phyloP scores from a whole-genome alignment of 2,329 filamentous ascomycete genomes.

The Pseudogymnoascus sp. region DNA sequence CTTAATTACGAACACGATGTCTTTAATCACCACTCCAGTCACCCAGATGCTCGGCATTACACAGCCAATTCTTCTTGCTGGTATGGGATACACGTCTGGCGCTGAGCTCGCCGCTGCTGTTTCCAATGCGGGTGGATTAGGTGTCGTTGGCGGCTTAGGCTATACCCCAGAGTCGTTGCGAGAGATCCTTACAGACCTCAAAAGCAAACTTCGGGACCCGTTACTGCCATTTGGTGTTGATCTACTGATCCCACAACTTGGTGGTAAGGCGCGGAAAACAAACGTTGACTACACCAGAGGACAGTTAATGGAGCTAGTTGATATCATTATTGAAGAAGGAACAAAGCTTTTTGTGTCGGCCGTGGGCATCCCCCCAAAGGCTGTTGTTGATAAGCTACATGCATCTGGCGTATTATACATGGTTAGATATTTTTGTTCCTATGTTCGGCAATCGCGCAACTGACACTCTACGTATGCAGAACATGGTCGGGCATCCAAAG shows the following conservation, averaged over 20 bases:
- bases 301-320: constrained; percentile 83
- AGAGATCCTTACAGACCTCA: constrained; percentile 91
- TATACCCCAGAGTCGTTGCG: constrained; percentile 97
- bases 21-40: constrained; percentile 73
- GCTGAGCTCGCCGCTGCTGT: constrained; percentile 94
- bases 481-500: constrained; percentile 99
- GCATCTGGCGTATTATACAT: constrained; percentile 84
- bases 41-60: constrained; percentile 98
- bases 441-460: not conserved
- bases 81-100: constrained; percentile 98
- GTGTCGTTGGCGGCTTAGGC: constrained; percentile 89
- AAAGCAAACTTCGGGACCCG: constrained; percentile 76
- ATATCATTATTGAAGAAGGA: constrained; percentile 86
- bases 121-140: constrained; percentile 90
- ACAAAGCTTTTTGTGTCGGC: constrained; percentile 94
- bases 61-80: constrained; percentile 88
- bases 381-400: constrained; percentile 85
- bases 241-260: constrained; percentile 86
- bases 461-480: not conserved
- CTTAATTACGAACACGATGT: constrained; percentile 43
- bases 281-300: constrained; percentile 97
- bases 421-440: constrained; percentile 40
- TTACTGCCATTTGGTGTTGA: constrained; percentile 93
- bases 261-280: constrained; percentile 88
- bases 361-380: constrained; percentile 84